Conservation (phyloP, 2,329 filamentous ascomycete genomes). For the Diplodia sapinea region DNA sequence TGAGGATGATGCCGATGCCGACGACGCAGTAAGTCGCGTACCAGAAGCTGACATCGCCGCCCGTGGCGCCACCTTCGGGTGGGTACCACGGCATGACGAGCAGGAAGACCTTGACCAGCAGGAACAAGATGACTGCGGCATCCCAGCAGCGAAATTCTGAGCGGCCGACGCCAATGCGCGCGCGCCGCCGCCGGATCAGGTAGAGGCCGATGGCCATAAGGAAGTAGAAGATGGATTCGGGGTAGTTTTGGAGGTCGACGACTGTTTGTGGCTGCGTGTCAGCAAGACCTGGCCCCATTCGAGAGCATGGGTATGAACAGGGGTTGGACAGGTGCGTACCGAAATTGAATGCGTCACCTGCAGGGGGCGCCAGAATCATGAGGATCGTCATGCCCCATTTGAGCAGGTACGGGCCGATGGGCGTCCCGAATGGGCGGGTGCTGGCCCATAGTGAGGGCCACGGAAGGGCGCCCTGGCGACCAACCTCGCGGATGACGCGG, state of each 20-base stretch:
- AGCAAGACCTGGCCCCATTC: slow-evolving; percentile 35
- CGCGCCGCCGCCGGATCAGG: slow-evolving; percentile 64
- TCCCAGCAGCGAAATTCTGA: slow-evolving; percentile 69
- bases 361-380: slow-evolving; percentile 69
- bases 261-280: slow-evolving; percentile 51
- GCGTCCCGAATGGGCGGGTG: slow-evolving; percentile 69
- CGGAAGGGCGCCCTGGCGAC: slow-evolving; percentile 71
- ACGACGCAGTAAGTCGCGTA: slow-evolving; percentile 62
- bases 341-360: slow-evolving; percentile 71
- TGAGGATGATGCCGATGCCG: slow-evolving; percentile 52
- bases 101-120: slow-evolving; percentile 61
- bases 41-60: slow-evolving; percentile 46
- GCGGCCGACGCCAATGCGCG: slow-evolving; percentile 59
- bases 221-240: slow-evolving; percentile 63
- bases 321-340: slow-evolving; percentile 31
- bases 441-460: slow-evolving; percentile 66
- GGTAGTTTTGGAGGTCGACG: slow-evolving; percentile 72
- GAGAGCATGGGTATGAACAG: slow-evolving; percentile 35
- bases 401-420: slow-evolving; percentile 69
- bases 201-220: slow-evolving; percentile 65
- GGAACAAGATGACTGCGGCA: slow-evolving; percentile 62
- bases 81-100: slow-evolving; percentile 66
- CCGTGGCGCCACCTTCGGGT: slow-evolving; percentile 31
- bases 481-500: slow-evolving; percentile 41
- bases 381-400: slow-evolving; percentile 72